These are phyloP conservation scores for Anthoceros angustus DNA, from an alignment of 225 moss, liverwort and hornwort genomes.

Conservation along the genomic window DNA sequence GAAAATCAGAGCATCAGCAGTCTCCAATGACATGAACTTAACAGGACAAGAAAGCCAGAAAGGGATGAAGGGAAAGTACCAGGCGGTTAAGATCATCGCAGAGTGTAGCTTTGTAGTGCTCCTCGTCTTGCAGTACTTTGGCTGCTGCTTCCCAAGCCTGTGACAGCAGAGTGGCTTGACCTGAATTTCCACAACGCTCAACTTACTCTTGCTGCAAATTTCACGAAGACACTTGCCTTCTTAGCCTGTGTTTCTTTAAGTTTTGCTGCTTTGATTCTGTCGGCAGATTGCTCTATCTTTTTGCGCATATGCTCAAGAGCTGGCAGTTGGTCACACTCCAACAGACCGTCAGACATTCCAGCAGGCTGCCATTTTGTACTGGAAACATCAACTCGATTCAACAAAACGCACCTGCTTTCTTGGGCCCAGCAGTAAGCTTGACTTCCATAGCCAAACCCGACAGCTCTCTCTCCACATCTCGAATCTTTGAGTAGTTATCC, in stretches of 20 bases:
- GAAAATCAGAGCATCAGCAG: background rate
- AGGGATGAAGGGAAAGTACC: conserved; percentile 26
- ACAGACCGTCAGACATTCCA: background rate
- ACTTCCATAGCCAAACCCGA: conserved; percentile 74
- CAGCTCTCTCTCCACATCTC: conserved; percentile 89
- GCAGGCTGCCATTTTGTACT: conserved; percentile 8
- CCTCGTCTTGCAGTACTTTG: conserved; percentile 61
- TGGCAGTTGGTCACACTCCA: conserved; percentile 20
- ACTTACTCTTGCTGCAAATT: too few relatives aligned
- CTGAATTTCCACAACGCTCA: background rate
- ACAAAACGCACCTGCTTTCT: conserved; percentile 59
- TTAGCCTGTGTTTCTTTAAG: conserved; percentile 86
- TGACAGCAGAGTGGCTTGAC: background rate
- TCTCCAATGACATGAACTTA: too few relatives aligned
- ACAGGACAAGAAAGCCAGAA: background rate
- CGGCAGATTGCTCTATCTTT: conserved; percentile 77
- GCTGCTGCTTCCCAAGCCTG: conserved; percentile 76
- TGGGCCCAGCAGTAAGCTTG: conserved; percentile 98
- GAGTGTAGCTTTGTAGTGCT: conserved; percentile 59
- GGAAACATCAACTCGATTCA: background rate
- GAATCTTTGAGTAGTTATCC: conserved; percentile 95
- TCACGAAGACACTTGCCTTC: conserved; percentile 34
- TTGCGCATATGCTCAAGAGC: conserved; percentile 98
- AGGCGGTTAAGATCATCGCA: conserved; percentile 88
- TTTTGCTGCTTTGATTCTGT: conserved; percentile 84